phyloP scores from a whole-genome alignment of 2,329 filamentous ascomycete genomes.

The Colletotrichum kahawae region DNA sequence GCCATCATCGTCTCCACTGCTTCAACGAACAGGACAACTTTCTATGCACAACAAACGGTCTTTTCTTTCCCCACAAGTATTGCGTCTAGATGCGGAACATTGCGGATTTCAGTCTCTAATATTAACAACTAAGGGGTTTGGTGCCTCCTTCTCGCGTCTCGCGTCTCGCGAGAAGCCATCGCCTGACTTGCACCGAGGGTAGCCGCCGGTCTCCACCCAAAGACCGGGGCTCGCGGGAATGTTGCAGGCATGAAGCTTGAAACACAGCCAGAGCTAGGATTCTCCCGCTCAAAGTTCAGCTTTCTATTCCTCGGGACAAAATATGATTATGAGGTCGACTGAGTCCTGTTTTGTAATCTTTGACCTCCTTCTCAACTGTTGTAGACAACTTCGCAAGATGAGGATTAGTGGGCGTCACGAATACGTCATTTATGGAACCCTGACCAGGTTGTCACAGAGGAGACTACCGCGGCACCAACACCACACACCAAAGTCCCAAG shows the following conservation, averaged over 20 bases:
- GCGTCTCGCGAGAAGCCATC: not conserved
- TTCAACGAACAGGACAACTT: not conserved
- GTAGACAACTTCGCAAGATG: not conserved
- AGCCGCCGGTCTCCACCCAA: not conserved
- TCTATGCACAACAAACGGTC: too few species aligned
- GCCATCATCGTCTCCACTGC: not conserved
- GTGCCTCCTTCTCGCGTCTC: not conserved
- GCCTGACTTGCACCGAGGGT: not conserved
- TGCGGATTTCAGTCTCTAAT: fast-evolving
- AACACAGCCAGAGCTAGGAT: fast-evolving
- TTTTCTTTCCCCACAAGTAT: not conserved
- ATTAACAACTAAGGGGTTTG: fast-evolving
- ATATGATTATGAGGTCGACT: fast-evolving
- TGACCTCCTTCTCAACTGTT: not conserved
- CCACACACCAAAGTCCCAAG: not conserved
- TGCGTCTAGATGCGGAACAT: fast-evolving
- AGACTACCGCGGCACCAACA: not conserved
- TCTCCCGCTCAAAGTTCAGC: not conserved
- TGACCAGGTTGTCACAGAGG: not conserved
- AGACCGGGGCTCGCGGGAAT: not conserved
- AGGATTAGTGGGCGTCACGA: not conserved
- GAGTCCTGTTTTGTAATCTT: not conserved
- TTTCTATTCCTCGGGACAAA: not conserved
- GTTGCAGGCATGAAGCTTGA: not conserved
- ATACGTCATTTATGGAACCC: not conserved